Percentiles rank a stretch among this genome's conserved stretches.
Evolutionary conservation across 805 yeast genomes (phyloP).

Genomic region (Lipomyces starkeyi): DNA sequence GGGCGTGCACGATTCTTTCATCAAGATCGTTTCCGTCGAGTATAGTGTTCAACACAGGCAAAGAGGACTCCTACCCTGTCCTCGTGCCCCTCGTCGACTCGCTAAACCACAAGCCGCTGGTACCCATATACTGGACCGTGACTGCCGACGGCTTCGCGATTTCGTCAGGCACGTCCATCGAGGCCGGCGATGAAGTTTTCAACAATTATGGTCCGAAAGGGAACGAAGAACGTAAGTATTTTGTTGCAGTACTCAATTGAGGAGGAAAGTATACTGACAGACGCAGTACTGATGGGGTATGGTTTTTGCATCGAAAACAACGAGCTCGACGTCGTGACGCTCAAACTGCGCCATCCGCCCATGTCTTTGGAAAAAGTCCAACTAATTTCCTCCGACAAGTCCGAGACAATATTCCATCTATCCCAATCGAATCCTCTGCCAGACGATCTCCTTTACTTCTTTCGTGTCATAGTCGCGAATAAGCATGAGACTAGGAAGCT

Average conservation of each 20-base stretch:
- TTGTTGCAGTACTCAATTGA: neutral
- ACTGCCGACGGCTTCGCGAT: slow-evolving; percentile 50
- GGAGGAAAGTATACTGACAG: neutral
- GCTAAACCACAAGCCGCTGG: slow-evolving; percentile 69
- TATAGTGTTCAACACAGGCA: slow-evolving; percentile 52
- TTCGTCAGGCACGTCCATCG: slow-evolving; percentile 38
- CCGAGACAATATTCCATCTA: slow-evolving; percentile 13
- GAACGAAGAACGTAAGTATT: slow-evolving; percentile 63
- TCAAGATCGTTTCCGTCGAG: slow-evolving; percentile 82
- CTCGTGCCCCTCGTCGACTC: slow-evolving; percentile 79
- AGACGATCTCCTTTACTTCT: slow-evolving; percentile 5
- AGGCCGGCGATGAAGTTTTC: slow-evolving; percentile 58
- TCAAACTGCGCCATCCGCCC: slow-evolving; percentile 52
- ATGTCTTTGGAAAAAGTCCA: neutral
- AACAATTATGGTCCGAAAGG: slow-evolving; percentile 90
- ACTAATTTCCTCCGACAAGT: neutral
- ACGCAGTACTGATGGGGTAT: slow-evolving; percentile 66
- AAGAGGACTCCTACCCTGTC: slow-evolving; percentile 55
- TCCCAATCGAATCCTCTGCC: slow-evolving; percentile 22
- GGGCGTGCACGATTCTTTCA: slow-evolving; percentile 74
- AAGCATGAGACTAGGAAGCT: slow-evolving; percentile 2
- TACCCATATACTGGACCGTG: slow-evolving; percentile 68
- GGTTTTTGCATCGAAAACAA: slow-evolving; percentile 69
- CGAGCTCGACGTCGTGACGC: slow-evolving; percentile 64
- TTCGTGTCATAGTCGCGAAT: slow-evolving; percentile 23